Base-by-base conservation (phyloP, 2,329 filamentous ascomycete genomes). In the Neopestalotiopsis sp. region DNA sequence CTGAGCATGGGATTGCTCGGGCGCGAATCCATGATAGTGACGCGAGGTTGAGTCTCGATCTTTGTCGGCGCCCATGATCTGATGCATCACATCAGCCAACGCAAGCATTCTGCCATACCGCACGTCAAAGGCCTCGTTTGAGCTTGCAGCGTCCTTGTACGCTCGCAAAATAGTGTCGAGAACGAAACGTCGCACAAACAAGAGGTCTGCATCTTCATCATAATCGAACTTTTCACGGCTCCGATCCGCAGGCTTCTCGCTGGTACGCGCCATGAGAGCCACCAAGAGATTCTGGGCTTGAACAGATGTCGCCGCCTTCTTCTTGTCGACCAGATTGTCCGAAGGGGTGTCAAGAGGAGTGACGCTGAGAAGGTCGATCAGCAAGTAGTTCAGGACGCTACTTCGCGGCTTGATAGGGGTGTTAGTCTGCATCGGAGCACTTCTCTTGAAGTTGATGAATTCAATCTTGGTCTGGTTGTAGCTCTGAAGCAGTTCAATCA, bases 401-500 rank as follows among this genome's bases (percentile, higher is more conserved):
- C 95, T 95, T 56, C 96, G 91, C 68, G 96, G 96, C 80, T 98
- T 98, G 17, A 97, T 95, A 4, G 96, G 96, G 1, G 96, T 98
- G 67, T 90, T 91, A 12, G 91, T 91, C 74, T 94, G 91, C 59
- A 94, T 88, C 61, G 95, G 94, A 6, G 94, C 92, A 77, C 95
- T 97, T 70, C 95, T 91, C 73, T 97, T 98, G 83, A 98, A 99
- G 80, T 98, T 98, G 84, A 99, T 98, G 78, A 99, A 98, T 78
- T 99, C 97, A 58, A 99, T 90, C 85, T 99, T 99, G 9, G 94
- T 94, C 67, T 94, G 91, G 74, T 94, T 97, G 82, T 98, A 99
- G 76, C 92, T 97, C 68, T 93, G 91, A 14, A 99, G 85, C 14
- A 99, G 88, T 80, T 99, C 96, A 0, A 94, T 91, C 52, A 99